Conservation (phyloP, 805 yeast genomes). For the Zygoascus flipseniorum region DNA sequence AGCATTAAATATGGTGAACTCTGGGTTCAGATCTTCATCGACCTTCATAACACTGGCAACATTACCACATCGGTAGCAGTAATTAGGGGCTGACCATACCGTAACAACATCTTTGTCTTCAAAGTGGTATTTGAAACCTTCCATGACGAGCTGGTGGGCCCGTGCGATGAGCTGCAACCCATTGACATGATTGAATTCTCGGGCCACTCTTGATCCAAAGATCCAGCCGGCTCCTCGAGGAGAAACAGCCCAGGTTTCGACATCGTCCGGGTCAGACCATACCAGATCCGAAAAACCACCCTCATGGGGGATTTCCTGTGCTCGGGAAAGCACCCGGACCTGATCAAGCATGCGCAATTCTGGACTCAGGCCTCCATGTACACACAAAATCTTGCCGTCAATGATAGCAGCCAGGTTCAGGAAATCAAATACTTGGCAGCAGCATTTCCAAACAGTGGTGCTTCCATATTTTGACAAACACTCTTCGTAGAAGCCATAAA, state of each 20-base stretch:
- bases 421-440: slow-evolving; percentile 94
- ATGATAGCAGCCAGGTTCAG: slow-evolving; percentile 90
- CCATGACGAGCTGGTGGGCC: slow-evolving; percentile 98
- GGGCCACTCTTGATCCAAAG: slow-evolving; percentile 86
- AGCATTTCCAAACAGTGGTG: slow-evolving; percentile 91
- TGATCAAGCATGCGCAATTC: slow-evolving; percentile 97
- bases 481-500: slow-evolving; percentile 95
- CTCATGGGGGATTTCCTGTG: slow-evolving; percentile 98
- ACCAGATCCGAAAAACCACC: slow-evolving; percentile 97
- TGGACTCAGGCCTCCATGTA: slow-evolving; percentile 96
- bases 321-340: slow-evolving; percentile 85
- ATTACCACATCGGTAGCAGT: slow-evolving; percentile 95
- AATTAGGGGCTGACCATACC: slow-evolving; percentile 97
- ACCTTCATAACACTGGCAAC: slow-evolving; percentile 98
- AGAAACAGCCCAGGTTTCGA: slow-evolving; percentile 95
- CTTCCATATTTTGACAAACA: slow-evolving; percentile 89
- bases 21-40: slow-evolving; percentile 65
- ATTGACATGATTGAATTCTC: slow-evolving; percentile 94
- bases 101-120: slow-evolving; percentile 95
- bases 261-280: slow-evolving; percentile 98
- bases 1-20: slow-evolving; percentile 89
- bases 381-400: slow-evolving; percentile 90
- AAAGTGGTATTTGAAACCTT: slow-evolving; percentile 93
- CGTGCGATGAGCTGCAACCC: slow-evolving; percentile 83
- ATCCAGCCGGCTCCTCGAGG: slow-evolving; percentile 99